These are phyloP conservation scores for Elsinoe fawcettii DNA, from an alignment of 2,329 filamentous ascomycete species.

Conservation along the genomic window DNA sequence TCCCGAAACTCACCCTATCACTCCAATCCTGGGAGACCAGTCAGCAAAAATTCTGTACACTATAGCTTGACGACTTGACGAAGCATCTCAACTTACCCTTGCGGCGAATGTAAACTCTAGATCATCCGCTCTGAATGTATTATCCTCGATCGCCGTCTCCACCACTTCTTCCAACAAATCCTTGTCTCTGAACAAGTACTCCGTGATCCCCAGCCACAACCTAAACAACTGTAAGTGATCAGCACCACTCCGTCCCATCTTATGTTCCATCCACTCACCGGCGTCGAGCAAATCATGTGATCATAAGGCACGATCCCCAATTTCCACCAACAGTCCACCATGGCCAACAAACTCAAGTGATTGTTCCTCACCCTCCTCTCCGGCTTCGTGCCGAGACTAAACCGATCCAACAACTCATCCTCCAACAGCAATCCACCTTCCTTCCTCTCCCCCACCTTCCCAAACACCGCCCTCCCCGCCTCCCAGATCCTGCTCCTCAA, in stretches of 20 bases:
- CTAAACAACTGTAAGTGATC: conserved; percentile 61
- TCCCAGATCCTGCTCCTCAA: conserved; percentile 67
- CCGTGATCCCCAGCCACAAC: conserved; percentile 92
- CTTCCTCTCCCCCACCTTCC: conserved; percentile 25
- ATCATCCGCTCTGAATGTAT: conserved; percentile 89
- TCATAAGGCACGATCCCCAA: conserved; percentile 93
- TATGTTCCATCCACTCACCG: conserved; percentile 48
- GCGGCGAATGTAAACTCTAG: conserved; percentile 97
- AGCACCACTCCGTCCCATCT: background rate
- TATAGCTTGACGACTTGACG: background rate
- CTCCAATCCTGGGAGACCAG: conserved; percentile 65
- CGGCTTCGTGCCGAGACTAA: conserved; percentile 67
- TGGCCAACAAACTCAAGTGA: conserved; percentile 84
- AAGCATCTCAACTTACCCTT: conserved; percentile 41
- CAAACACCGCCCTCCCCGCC: conserved; percentile 67
- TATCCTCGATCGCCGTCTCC: conserved; percentile 77
- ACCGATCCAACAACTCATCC: conserved; percentile 79
- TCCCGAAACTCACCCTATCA: conserved; percentile 80
- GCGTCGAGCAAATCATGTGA: conserved; percentile 99
- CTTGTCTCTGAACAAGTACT: conserved; percentile 83
- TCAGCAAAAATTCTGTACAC: background rate
- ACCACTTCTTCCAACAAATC: conserved; percentile 76
- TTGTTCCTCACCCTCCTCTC: conserved; percentile 74
- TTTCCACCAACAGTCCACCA: conserved; percentile 97
- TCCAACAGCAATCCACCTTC: conserved; percentile 62